Conservation (phyloP, 306 rosid species). For the Biancaea sappan region DNA sequence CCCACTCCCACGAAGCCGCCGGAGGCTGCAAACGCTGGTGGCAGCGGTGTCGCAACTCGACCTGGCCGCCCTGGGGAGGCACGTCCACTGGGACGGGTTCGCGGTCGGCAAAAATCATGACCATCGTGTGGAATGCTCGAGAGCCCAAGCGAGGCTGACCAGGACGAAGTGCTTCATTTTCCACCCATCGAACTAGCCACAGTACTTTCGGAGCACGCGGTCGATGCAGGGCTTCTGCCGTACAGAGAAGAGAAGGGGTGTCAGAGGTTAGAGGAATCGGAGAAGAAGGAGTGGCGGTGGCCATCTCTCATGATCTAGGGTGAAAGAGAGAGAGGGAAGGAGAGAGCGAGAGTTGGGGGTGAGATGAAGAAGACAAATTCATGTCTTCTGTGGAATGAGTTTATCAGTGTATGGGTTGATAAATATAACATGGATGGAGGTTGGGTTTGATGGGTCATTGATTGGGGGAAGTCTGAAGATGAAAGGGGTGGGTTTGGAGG, state of each 20-base stretch:
- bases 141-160: slow-evolving; percentile 70
- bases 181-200: slow-evolving; percentile 74
- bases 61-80: too few relatives aligned
- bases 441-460: too few relatives aligned
- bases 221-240: slow-evolving; percentile 50
- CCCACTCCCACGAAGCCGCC: too few relatives aligned
- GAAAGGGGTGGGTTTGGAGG: slow-evolving; percentile 11
- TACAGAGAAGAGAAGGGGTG: slow-evolving; percentile 35
- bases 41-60: too few relatives aligned
- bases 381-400: too few relatives aligned
- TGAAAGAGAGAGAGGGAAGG: too few relatives aligned
- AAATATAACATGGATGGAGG: too few relatives aligned
- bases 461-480: too few relatives aligned
- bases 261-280: slow-evolving; percentile 21
- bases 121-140: slow-evolving; percentile 79
- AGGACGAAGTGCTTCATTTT: slow-evolving; percentile 62
- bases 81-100: slow-evolving; percentile 57
- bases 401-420: too few relatives aligned
- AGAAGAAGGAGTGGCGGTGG: not conserved
- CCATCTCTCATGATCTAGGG: not conserved
- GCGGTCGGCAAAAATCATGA: slow-evolving; percentile 71
- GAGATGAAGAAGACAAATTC: too few relatives aligned
- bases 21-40: too few relatives aligned
- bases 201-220: slow-evolving; percentile 53
- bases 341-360: too few relatives aligned